A percentile compares a stretch with the other conserved stretches of the same genome.
Evolutionary conservation across 805 yeast genomes (phyloP).

Genomic region (Pichia pseudocactophila): DNA sequence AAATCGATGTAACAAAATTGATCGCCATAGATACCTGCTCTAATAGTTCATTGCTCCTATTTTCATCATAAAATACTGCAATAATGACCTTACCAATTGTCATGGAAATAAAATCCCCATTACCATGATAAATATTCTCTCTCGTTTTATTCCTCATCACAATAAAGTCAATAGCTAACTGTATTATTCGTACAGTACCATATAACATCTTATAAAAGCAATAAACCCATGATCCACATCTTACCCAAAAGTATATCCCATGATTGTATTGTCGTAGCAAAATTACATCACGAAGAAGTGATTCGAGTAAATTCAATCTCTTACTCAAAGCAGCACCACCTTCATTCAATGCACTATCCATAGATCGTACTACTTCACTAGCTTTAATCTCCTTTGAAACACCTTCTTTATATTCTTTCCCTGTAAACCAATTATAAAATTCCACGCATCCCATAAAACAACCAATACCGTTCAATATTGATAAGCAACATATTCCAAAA

Average conservation of each 20-base stretch:
- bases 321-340: no score
- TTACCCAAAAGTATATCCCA: not conserved
- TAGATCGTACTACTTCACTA: constrained; percentile 14
- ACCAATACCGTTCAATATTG: constrained; percentile 44
- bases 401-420: constrained; percentile 14
- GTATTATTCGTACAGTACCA: constrained; percentile 1
- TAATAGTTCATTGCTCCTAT: constrained; percentile 28
- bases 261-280: constrained; percentile 27
- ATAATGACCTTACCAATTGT: constrained; percentile 35
- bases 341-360: no score
- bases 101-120: constrained; percentile 32
- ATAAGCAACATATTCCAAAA: constrained; percentile 42
- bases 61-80: not conserved
- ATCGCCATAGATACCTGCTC: constrained; percentile 29
- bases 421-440: constrained; percentile 10
- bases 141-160: not conserved
- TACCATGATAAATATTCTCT: constrained; percentile 3
- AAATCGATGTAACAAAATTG: constrained; percentile 46
- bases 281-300: constrained; percentile 28
- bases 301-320: not conserved
- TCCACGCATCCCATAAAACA: constrained; percentile 37
- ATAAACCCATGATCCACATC: constrained; percentile 32
- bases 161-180: not conserved
- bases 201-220: constrained; percentile 38
- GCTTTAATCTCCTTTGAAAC: constrained; percentile 10